These are phyloP conservation scores for Lablab purpureus DNA, from an alignment of 306 rosid genomes.

Conservation along the genomic window DNA sequence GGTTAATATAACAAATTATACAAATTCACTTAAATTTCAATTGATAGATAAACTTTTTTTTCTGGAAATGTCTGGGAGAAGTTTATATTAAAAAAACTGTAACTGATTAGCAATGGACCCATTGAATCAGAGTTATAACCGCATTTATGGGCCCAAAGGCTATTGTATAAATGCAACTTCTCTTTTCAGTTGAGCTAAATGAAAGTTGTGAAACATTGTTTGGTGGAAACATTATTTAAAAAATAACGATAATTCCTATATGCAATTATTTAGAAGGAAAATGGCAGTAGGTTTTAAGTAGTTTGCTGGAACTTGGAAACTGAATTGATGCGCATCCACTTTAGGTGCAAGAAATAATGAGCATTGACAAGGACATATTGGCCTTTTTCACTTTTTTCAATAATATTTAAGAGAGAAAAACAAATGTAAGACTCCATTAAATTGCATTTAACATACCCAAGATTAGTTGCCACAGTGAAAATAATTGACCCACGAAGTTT, in stretches of 20 bases:
- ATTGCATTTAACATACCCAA: slow-evolving; percentile 3
- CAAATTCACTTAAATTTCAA: neutral
- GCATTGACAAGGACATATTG: slow-evolving; percentile 32
- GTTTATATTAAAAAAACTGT: neutral
- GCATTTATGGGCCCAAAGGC: neutral
- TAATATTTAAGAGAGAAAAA: neutral
- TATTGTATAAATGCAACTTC: neutral
- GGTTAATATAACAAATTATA: too few species aligned
- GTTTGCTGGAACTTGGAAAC: slow-evolving; percentile 12
- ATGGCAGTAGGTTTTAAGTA: slow-evolving; percentile 35
- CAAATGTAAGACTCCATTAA: neutral
- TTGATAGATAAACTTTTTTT: too few species aligned
- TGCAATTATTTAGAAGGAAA: slow-evolving; percentile 41
- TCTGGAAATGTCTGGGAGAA: neutral
- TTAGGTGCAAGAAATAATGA: slow-evolving; percentile 48
- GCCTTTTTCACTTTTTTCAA: neutral
- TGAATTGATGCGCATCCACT: slow-evolving; percentile 26
- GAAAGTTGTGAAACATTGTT: neutral
- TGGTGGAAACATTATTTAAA: neutral
- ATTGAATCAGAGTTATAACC: neutral
- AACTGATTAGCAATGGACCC: too few species aligned
- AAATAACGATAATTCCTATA: neutral
- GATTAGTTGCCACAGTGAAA: neutral
- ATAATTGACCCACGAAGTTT: neutral
- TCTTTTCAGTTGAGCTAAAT: neutral